Evolutionary conservation across 371 early-diverging fungal species (phyloP).

Genomic region (Zancudomyces culisetae): DNA sequence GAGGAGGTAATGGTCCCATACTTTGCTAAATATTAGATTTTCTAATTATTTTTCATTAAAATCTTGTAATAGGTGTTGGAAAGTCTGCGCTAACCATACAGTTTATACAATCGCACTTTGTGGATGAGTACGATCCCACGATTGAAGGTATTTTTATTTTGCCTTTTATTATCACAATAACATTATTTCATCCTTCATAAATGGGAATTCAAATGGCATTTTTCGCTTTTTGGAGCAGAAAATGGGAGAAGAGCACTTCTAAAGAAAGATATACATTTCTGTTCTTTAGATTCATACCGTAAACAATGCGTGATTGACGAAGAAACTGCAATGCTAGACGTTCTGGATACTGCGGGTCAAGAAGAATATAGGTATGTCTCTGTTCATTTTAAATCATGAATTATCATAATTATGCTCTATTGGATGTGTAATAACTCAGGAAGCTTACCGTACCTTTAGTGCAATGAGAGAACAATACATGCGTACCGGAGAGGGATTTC

Average conservation of each 20-base stretch:
- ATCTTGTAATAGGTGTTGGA: constrained; percentile 33
- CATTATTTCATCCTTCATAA: too few species aligned
- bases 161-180: too few species aligned
- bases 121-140: constrained; percentile 89
- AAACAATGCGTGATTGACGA: constrained; percentile 80
- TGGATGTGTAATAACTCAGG: neutral
- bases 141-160: constrained; percentile 58
- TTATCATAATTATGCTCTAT: neutral
- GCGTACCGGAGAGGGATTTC: constrained; percentile 82
- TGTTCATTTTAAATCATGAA: neutral
- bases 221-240: too few species aligned
- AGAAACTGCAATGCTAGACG: constrained; percentile 67
- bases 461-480: constrained; percentile 68
- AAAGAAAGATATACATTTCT: too few species aligned
- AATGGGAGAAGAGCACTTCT: too few species aligned
- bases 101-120: constrained; percentile 81
- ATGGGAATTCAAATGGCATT: too few species aligned
- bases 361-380: constrained; percentile 57
- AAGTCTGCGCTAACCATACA: constrained; percentile 81
- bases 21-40: neutral
- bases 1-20: constrained; percentile 42
- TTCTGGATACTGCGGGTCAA: constrained; percentile 82
- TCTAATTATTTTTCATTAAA: neutral
- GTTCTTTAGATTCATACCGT: constrained; percentile 69
- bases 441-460: constrained; percentile 12